Base-by-base conservation (phyloP, 495 filamentous ascomycete genomes). In the Aspergillus haitiensis region DNA sequence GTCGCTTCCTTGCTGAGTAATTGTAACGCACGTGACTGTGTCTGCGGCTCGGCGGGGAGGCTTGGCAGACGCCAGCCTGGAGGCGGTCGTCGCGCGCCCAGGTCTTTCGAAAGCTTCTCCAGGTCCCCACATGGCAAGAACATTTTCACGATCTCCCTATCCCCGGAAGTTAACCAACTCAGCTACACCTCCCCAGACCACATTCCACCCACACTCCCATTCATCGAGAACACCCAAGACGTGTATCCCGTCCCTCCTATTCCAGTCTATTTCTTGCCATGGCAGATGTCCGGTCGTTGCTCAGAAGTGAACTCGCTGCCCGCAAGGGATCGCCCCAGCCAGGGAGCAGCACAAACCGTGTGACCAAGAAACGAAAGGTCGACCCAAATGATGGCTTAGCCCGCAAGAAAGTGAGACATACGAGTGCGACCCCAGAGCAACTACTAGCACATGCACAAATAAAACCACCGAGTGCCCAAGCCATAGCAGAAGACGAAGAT, bases 201-300 rank as follows among this genome's bases (percentile, higher is more conserved):
- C 15, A 13, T 11, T 42, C 39, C 5, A 42, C 9, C 15, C 44
- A 3, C 44, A 39, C 11, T 37, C 49, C 10, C 7, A 18, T 11
- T 15, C 9, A 16, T 15, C 16, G 7, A 53, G 40, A 16, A 16
- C 12, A 13, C 8, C 2, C 16, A 7, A 8, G 15, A 42, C 5
- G n/a, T 7, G 4, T 50, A 12, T 56, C 45, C 6, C 11, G 42
- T 45, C 7, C 50, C 34, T 34, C 40, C 16, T 12, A 32, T 8
- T 15, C 18, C 33, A 13, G 1, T 6, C 21, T 34, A 11, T 9
- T 36, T 18, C 47, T 39, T 42, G 31, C 61, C 54, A 96, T 96
- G 92, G 84, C 91, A 61, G 91, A 96, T 69, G 88, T 92, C 13
- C 88, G 92, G 46, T 84, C 90, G 16, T 80, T 96, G 15, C 84